Evolutionary conservation across 2,329 filamentous ascomycete species (phyloP), one percentile per base, ranked within the genome.

Genomic region (Didymella exigua): DNA sequence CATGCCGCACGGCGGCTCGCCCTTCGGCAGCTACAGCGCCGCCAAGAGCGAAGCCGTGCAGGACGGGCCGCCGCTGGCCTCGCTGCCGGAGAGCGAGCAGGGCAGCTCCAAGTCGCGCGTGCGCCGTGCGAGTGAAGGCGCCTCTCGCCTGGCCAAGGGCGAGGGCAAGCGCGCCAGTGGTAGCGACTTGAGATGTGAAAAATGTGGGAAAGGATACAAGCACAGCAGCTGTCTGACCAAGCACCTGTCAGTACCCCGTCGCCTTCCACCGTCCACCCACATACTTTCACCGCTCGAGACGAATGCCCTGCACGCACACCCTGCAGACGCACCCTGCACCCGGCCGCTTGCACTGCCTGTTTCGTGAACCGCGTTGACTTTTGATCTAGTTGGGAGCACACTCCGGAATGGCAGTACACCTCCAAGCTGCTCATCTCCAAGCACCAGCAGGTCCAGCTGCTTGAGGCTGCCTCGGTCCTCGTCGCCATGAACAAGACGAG

Each of bases 171-270:
- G 91, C 79, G 84, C 86, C 77, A 89, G 86, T 79, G 86, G 87
- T 71, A 86, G 88, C 71, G 93, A 98, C 77, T 86, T 99, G 75
- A 91, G 90, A 78, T 99, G 95, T 82, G 91, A 96, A 75, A 93
- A 93, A 79, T 99, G 95, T 82, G 93, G 93, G 78, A 99, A 99
- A 85, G 92, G 92, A 80, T 99, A 99, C 86, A 99, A 99, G 87
- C 95, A 99, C 85, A 96, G 93, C 87, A 98, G 95, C 83, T 99
- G 95, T 87, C 87, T 99, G 83, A 96, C 91, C 77, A 99, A 98
- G 86, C 95, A 99, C 88, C 89, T 97, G 95, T 98, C 88, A 86
- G 95, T 96, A 84, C 81, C 84, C 86, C 84, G 81, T 74, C 76
- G 72, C 73, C 66, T 56, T 62, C 49, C 54, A 58, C 57, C 69